phyloP scores from a whole-genome alignment of 352 stramenopile species.

The Phytophthora boehmeriae region DNA sequence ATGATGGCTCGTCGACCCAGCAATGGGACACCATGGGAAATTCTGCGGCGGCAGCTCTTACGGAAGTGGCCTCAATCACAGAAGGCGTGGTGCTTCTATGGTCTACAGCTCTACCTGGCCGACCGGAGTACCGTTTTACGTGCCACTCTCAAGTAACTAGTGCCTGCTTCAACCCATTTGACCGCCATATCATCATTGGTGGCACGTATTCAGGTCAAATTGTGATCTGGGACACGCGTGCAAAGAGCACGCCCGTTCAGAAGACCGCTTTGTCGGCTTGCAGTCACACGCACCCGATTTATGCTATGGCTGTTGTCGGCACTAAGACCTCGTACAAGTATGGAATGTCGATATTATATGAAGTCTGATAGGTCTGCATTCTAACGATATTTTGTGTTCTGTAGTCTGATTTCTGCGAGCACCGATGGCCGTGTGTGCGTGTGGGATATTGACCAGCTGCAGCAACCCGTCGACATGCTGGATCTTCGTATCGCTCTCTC shows the following conservation, averaged over 20 bases:
- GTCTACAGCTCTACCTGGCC: constrained; percentile 81
- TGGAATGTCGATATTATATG: constrained; percentile 14
- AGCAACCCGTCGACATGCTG: constrained; percentile 84
- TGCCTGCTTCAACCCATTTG: constrained; percentile 88
- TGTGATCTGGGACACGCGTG: constrained; percentile 87
- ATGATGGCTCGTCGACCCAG: constrained; percentile 49
- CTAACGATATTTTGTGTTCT: constrained; percentile 11
- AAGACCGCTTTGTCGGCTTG: constrained; percentile 83
- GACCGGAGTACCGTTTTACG: constrained; percentile 87
- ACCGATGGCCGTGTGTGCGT: constrained; percentile 87
- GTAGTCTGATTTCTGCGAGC: constrained; percentile 82
- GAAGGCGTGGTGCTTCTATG: constrained; percentile 86
- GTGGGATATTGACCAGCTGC: constrained; percentile 86
- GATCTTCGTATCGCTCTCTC: constrained; percentile 83
- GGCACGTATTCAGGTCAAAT: constrained; percentile 89
- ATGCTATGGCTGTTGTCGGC: constrained; percentile 82
- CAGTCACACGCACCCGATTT: constrained; percentile 89
- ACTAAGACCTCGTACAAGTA: constrained; percentile 86
- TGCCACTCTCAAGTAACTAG: constrained; percentile 88
- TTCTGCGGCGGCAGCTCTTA: constrained; percentile 49
- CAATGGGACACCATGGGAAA: constrained; percentile 81
- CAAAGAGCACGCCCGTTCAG: constrained; percentile 80
- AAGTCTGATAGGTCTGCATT: constrained; percentile 1
- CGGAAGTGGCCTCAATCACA: constrained; percentile 63
- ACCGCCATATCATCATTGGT: constrained; percentile 85